phyloP scores from a whole-genome alignment of 352 stramenopile species.

The Stramenopiles sp. region DNA sequence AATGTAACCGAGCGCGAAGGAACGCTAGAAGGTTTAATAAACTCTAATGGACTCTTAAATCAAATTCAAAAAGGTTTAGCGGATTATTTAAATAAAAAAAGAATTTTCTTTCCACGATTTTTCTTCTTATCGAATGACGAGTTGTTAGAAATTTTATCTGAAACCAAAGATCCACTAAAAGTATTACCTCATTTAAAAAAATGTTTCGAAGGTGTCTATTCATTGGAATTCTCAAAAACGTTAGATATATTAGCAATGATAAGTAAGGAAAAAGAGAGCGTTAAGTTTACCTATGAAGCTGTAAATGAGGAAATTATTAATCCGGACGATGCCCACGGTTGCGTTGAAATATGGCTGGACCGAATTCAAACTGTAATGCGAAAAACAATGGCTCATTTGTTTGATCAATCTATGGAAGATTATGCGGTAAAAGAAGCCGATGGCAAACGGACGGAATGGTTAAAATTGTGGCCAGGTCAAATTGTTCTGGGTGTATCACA shows the following conservation, averaged over 20 bases:
- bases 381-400: constrained; percentile 43
- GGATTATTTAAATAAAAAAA: constrained; percentile 69
- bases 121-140: constrained; percentile 79
- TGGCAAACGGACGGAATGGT: constrained; percentile 66
- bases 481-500: constrained; percentile 74
- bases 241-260: constrained; percentile 76
- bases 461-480: constrained; percentile 71
- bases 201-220: constrained; percentile 69
- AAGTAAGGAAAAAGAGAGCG: constrained; percentile 62
- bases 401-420: constrained; percentile 57
- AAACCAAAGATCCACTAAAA: constrained; percentile 73
- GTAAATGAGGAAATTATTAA: constrained; percentile 70
- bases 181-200: constrained; percentile 84
- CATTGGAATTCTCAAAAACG: constrained; percentile 70
- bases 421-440: constrained; percentile 53
- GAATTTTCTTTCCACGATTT: constrained; percentile 64
- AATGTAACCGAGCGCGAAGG: constrained; percentile 18
- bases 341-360: constrained; percentile 59
- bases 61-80: constrained; percentile 77
- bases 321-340: constrained; percentile 69
- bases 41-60: constrained; percentile 73
- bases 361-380: constrained; percentile 52
- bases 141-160: constrained; percentile 65
- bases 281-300: constrained; percentile 59
- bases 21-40: constrained; percentile 56